phyloP scores from a whole-genome alignment of 108 stramenopile species.

The Mediolabrus comicus region DNA sequence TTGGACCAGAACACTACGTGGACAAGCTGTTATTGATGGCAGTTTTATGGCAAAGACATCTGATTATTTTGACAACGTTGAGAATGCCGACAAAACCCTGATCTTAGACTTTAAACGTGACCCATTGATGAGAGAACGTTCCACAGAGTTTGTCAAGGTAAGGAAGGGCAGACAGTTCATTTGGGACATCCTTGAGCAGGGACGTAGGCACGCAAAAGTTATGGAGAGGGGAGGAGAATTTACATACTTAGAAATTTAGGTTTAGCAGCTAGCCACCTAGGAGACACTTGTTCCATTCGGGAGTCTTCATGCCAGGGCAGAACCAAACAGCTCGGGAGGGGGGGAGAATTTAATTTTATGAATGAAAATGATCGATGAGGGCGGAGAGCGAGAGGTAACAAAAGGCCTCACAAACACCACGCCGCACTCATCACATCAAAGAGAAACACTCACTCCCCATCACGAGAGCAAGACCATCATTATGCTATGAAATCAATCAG shows the following conservation, averaged over 20 bases:
- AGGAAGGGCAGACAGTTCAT: slow-evolving; percentile 54
- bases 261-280: too few species aligned
- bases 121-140: slow-evolving; percentile 50
- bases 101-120: slow-evolving; percentile 73
- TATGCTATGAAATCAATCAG: neutral
- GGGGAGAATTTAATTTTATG: too few species aligned
- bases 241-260: too few species aligned
- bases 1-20: slow-evolving; percentile 55
- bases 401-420: too few species aligned
- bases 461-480: too few species aligned
- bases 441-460: too few species aligned
- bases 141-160: slow-evolving; percentile 48
- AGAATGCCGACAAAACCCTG: slow-evolving; percentile 25
- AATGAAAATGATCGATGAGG: too few species aligned
- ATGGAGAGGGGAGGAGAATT: slow-evolving; percentile 68
- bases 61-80: slow-evolving; percentile 49
- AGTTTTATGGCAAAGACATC: slow-evolving; percentile 60
- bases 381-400: too few species aligned
- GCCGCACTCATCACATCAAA: too few species aligned
- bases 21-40: slow-evolving; percentile 69
- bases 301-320: too few species aligned
- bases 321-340: too few species aligned
- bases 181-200: slow-evolving; percentile 66
- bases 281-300: too few species aligned
- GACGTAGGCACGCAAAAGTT: slow-evolving; percentile 55